These are phyloP conservation scores for Mycena haematopus DNA, from an alignment of 768 basidiomycete genomes.

Conservation along the genomic window DNA sequence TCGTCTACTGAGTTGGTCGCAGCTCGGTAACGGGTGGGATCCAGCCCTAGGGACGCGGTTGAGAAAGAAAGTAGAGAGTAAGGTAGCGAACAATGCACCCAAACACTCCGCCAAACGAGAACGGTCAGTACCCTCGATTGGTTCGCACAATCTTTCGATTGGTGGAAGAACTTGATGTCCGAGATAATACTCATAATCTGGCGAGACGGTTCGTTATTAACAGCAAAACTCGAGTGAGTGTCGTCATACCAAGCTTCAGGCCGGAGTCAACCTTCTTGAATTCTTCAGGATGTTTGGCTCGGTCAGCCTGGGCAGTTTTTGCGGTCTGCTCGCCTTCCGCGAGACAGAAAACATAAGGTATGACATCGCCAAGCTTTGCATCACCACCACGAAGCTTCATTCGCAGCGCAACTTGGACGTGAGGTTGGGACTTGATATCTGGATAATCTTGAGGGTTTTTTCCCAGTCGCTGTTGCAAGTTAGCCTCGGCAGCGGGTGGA, in stretches of 20 bases:
- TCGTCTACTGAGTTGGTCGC: constrained; percentile 57
- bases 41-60: constrained; percentile 50
- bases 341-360: constrained; percentile 93
- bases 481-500: not conserved
- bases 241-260: constrained; percentile 71
- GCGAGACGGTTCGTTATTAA: constrained; percentile 16
- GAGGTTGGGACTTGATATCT: constrained; percentile 92
- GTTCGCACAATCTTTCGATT: constrained; percentile 93
- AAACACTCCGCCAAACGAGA: constrained; percentile 93
- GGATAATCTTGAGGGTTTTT: constrained; percentile 98
- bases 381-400: constrained; percentile 85
- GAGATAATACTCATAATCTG: constrained; percentile 93
- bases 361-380: constrained; percentile 89
- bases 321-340: constrained; percentile 73
- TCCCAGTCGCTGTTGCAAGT: constrained; percentile 74
- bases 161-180: constrained; percentile 93
- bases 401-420: constrained; percentile 93
- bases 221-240: not conserved
- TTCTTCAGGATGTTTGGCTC: constrained; percentile 94
- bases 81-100: constrained; percentile 54
- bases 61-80: not conserved
- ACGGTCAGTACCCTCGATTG: constrained; percentile 94
- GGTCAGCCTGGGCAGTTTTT: constrained; percentile 84
- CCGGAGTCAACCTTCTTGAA: constrained; percentile 70
- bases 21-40: constrained; percentile 62